Percentiles rank a stretch among this genome's conserved stretches.
phyloP scores from a whole-genome alignment of 2,329 filamentous ascomycete genomes.

The Elsinoe necatrix region DNA sequence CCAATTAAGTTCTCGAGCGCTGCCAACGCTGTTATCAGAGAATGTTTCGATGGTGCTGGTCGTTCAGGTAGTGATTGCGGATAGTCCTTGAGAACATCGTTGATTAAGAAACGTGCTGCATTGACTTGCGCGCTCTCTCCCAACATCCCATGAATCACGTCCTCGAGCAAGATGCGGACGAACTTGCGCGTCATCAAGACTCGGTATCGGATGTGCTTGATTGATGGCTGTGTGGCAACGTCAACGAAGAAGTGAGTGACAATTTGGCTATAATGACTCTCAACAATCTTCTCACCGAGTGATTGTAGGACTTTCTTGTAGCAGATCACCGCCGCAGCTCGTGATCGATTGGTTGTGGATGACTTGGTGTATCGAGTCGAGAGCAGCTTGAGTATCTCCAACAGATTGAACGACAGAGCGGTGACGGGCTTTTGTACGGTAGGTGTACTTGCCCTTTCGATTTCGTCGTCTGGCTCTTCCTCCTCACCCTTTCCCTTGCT shows the following conservation, averaged over 20 bases:
- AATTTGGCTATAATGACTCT: slow-evolving; percentile 72
- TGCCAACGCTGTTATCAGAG: slow-evolving; percentile 68
- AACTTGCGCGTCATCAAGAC: slow-evolving; percentile 77
- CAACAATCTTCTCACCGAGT: slow-evolving; percentile 73
- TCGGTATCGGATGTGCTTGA: slow-evolving; percentile 79
- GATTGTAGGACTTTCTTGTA: slow-evolving; percentile 73
- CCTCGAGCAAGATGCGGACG: slow-evolving; percentile 73
- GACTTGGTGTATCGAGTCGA: slow-evolving; percentile 71
- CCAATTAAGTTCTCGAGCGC: slow-evolving; percentile 70
- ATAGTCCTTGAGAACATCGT: slow-evolving; percentile 87
- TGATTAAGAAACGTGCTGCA: slow-evolving; percentile 73
- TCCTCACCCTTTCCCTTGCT: slow-evolving; percentile 58
- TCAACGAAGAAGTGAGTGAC: slow-evolving; percentile 74
- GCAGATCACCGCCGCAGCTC: slow-evolving; percentile 77
- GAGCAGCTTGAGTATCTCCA: slow-evolving; percentile 69
- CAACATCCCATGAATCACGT: slow-evolving; percentile 72
- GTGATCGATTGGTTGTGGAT: slow-evolving; percentile 68
- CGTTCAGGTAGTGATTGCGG: slow-evolving; percentile 81
- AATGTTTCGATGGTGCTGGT: slow-evolving; percentile 80
- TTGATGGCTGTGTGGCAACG: slow-evolving; percentile 64
- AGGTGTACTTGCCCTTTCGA: slow-evolving; percentile 63
- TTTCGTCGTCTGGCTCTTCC: slow-evolving; percentile 60
- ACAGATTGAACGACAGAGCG: slow-evolving; percentile 62
- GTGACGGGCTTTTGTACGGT: slow-evolving; percentile 63
- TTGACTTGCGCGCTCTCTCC: slow-evolving; percentile 83